phyloP scores from a whole-genome alignment of 2,329 filamentous ascomycete genomes.

The Alternaria angustiovoidea region DNA sequence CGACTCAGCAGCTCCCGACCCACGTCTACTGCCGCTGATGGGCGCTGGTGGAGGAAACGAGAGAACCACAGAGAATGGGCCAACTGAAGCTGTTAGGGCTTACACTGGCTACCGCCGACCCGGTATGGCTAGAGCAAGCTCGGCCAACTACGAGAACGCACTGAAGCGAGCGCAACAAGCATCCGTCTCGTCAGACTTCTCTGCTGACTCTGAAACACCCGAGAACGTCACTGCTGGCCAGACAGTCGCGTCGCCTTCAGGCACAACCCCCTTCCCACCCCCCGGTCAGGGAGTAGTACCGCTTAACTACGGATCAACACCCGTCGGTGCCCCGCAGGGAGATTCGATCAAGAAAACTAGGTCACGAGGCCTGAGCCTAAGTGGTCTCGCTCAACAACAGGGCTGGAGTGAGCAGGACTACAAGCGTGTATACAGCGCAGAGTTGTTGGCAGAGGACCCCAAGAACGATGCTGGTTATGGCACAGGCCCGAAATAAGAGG shows the following conservation, averaged over 20 bases:
- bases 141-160: slow-evolving; percentile 44
- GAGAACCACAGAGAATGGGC: slow-evolving; percentile 8
- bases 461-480: slow-evolving; percentile 39
- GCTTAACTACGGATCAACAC: slow-evolving; percentile 29
- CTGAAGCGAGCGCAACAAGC: slow-evolving; percentile 32
- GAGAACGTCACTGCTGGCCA: slow-evolving; percentile 21
- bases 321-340: slow-evolving; percentile 30
- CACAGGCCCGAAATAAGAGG: slow-evolving; percentile 21
- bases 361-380: slow-evolving; percentile 42
- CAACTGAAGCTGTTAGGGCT: slow-evolving; percentile 38
- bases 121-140: slow-evolving; percentile 33
- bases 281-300: slow-evolving; percentile 47
- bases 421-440: slow-evolving; percentile 42
- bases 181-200: slow-evolving; percentile 37
- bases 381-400: slow-evolving; percentile 39
- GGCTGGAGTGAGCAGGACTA: slow-evolving; percentile 48
- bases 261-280: slow-evolving; percentile 31
- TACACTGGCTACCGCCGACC: slow-evolving; percentile 35
- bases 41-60: slow-evolving; percentile 12
- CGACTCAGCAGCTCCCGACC: slow-evolving; percentile 47
- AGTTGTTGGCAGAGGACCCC: slow-evolving; percentile 33
- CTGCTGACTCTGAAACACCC: slow-evolving; percentile 21
- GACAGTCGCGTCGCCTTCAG: slow-evolving; percentile 28
- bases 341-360: slow-evolving; percentile 42
- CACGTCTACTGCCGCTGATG: slow-evolving; percentile 17